Percentiles rank a stretch among this genome's conserved stretches.
Evolutionary conservation across 2,329 filamentous ascomycete species (phyloP).

Genomic region (Fusarium sacchari): DNA sequence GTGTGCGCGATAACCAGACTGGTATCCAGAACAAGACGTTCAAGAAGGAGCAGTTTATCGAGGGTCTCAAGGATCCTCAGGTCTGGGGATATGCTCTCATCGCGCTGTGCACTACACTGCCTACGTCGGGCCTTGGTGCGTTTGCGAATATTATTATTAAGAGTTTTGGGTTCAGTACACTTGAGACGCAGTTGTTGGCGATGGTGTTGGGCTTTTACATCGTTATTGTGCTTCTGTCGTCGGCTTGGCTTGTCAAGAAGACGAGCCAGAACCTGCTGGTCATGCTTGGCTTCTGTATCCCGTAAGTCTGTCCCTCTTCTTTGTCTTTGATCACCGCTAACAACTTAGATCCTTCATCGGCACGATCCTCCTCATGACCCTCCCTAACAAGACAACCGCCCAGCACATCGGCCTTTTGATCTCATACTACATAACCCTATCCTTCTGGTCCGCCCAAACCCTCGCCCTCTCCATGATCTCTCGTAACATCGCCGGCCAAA

Average conservation of each 20-base stretch:
- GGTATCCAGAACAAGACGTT: conserved; percentile 66
- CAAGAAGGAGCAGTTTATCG: conserved; percentile 57
- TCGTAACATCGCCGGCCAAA: conserved; percentile 77
- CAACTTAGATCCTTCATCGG: conserved; percentile 64
- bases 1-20: conserved; percentile 69
- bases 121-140: conserved; percentile 76
- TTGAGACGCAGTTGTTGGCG: conserved; percentile 77
- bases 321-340: not conserved
- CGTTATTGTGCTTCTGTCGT: conserved; percentile 73
- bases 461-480: conserved; percentile 74
- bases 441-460: conserved; percentile 80
- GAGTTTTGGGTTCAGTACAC: conserved; percentile 70
- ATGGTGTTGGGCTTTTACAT: conserved; percentile 82
- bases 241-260: conserved; percentile 74
- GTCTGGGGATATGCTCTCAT: conserved; percentile 72
- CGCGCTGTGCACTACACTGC: conserved; percentile 76
- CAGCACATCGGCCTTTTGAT: conserved; percentile 70
- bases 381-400: not conserved
- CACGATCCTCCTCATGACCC: conserved; percentile 73
- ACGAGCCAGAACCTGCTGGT: conserved; percentile 74
- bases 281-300: conserved; percentile 73
- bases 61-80: conserved; percentile 72
- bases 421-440: conserved; percentile 79
- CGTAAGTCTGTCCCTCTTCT: conserved; percentile 50
- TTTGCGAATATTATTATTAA: conserved; percentile 81